These are phyloP conservation scores for Diaporthe vaccinii DNA, from an alignment of 2,329 filamentous ascomycete genomes.

Conservation along the genomic window DNA sequence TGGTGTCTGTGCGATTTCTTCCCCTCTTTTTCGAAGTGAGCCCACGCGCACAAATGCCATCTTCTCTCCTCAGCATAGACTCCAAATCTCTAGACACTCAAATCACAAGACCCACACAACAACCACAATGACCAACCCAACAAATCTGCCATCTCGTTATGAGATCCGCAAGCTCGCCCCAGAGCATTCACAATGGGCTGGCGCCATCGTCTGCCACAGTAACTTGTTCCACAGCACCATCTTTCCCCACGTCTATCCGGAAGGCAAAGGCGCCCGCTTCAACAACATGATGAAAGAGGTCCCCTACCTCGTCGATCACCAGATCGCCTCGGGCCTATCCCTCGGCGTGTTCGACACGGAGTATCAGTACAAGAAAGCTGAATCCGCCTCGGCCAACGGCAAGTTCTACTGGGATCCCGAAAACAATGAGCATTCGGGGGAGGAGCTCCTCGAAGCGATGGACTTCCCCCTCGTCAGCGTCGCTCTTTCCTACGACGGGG, in stretches of 20 bases:
- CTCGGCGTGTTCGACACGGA: constrained; percentile 47
- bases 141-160: constrained; percentile 38
- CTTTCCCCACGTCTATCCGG: constrained; percentile 44
- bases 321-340: constrained; percentile 43
- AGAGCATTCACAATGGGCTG: constrained; percentile 45
- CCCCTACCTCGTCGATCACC: constrained; percentile 42
- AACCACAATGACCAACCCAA: background rate
- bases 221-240: constrained; percentile 45
- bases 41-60: background rate
- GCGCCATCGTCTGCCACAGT: constrained; percentile 46
- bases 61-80: background rate
- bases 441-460: constrained; percentile 49
- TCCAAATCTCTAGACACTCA: background rate
- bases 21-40: background rate
- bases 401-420: constrained; percentile 48
- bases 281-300: constrained; percentile 40
- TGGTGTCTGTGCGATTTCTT: background rate
- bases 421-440: constrained; percentile 29
- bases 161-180: constrained; percentile 47
- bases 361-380: constrained; percentile 43
- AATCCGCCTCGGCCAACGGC: constrained; percentile 44
- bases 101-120: background rate
- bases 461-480: constrained; percentile 51
- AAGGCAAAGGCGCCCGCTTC: constrained; percentile 35
- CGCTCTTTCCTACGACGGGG: constrained; percentile 48